Evolutionary conservation across 768 basidiomycete species (phyloP).

Genomic region (Suillus tomentosus): DNA sequence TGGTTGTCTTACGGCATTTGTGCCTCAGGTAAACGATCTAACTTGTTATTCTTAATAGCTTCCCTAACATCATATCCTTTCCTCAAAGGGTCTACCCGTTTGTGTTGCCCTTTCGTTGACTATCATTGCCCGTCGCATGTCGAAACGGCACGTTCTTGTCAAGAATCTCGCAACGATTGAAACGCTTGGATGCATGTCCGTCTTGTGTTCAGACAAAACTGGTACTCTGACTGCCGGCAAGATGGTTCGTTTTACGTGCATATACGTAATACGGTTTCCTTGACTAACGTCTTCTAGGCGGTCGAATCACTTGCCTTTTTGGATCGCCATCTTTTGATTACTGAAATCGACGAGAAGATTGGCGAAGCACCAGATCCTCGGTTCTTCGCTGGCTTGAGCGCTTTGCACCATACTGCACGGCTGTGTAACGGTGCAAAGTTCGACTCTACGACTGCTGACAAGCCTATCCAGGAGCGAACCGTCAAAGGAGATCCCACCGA

Average conservation of each 20-base stretch:
- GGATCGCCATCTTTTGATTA: slow-evolving; percentile 24
- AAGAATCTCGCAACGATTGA: slow-evolving; percentile 57
- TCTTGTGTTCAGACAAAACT: slow-evolving; percentile 57
- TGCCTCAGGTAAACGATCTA: slow-evolving; percentile 37
- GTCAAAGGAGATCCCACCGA: slow-evolving; percentile 55
- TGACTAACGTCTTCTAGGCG: slow-evolving; percentile 25
- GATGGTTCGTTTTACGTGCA: slow-evolving; percentile 37
- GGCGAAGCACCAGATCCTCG: slow-evolving; percentile 14
- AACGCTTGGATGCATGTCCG: slow-evolving; percentile 52
- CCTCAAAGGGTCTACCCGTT: slow-evolving; percentile 37
- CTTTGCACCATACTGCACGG: slow-evolving; percentile 43
- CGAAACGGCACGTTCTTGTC: slow-evolving; percentile 47
- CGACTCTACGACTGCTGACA: slow-evolving; percentile 31
- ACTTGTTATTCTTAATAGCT: neutral
- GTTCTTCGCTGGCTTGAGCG: slow-evolving; percentile 28
- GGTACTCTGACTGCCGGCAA: slow-evolving; percentile 52
- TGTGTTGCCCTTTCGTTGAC: slow-evolving; percentile 56
- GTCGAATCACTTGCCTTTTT: slow-evolving; percentile 44
- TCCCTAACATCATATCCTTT: neutral
- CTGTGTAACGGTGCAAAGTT: slow-evolving; percentile 63
- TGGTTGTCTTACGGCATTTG: slow-evolving; percentile 41
- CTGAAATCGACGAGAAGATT: slow-evolving; percentile 23
- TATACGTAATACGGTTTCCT: neutral
- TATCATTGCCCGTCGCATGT: slow-evolving; percentile 49
- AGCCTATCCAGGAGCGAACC: slow-evolving; percentile 34